phyloP scores from a whole-genome alignment of 1,284 basidiomycete genomes.

The Tylopilus sp. region DNA sequence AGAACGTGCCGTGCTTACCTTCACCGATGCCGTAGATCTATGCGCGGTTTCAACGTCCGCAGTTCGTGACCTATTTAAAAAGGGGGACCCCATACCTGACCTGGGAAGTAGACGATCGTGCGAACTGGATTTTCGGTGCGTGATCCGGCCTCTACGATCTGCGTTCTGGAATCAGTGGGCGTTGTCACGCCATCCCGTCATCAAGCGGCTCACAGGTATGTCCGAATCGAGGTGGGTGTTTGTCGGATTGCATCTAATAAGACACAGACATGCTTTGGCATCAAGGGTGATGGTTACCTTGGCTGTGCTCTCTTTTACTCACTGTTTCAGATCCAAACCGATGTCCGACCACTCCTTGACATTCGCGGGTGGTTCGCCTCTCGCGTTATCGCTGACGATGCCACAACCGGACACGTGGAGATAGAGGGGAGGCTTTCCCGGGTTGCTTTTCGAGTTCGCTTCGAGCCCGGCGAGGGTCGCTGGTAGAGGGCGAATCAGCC shows the following conservation, averaged over 20 bases:
- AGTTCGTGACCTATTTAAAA: neutral
- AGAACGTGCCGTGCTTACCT: conserved; percentile 23
- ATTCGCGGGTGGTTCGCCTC: conserved; percentile 34
- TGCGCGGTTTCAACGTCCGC: neutral
- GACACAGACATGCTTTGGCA: neutral
- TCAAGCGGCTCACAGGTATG: conserved; percentile 23
- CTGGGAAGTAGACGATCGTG: conserved; percentile 40
- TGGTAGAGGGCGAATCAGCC: conserved; percentile 13
- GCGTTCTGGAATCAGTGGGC: neutral
- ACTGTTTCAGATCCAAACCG: conserved; percentile 33
- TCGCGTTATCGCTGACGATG: conserved; percentile 38
- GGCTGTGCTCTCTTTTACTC: conserved; percentile 1
- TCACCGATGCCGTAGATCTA: conserved; percentile 42
- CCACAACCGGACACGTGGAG: conserved; percentile 42
- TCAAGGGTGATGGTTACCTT: neutral
- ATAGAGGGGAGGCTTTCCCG: conserved; percentile 39
- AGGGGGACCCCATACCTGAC: conserved; percentile 19
- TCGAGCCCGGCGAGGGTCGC: conserved; percentile 40
- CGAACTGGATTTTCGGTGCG: conserved; percentile 40
- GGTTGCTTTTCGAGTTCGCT: conserved; percentile 33
- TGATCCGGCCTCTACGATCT: conserved; percentile 40
- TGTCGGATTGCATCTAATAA: conserved; percentile 22
- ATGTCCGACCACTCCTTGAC: conserved; percentile 37
- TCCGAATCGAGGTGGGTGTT: conserved; percentile 40
- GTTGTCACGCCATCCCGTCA: neutral